Base-by-base conservation (phyloP, 2,329 filamentous ascomycete species). In the Alternaria arborescens region DNA sequence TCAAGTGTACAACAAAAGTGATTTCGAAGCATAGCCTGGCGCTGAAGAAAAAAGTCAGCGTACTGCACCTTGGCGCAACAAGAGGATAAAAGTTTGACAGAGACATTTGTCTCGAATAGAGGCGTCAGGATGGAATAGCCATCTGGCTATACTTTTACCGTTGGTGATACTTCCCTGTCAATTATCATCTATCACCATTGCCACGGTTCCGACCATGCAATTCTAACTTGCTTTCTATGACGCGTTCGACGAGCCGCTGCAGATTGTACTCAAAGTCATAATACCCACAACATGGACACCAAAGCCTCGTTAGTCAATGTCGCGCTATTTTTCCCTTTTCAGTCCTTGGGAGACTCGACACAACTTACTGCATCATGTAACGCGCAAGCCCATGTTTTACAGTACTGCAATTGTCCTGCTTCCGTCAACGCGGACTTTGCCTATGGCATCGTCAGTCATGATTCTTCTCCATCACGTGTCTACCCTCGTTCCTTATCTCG, bases 21-120 rank as follows among this genome's bases (percentile, higher is more conserved):
- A 41, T 47, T 58, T 47, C 24, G 47, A 28, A 59, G 52, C 47
- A 64, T 62, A 54, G 48, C 32, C 34, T n/a, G 47, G 52, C 43
- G 55, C 52, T 26, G 24, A 24, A 22, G 47, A 24, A 38, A 8
- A 42, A 4, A 26, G 26, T 53, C 18, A 10, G 51, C 18, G n/a
- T 22, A 24, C 30, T 36, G 30, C 12, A 22, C 30, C 18, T 50
- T 11, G 20, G 30, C 8, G 32, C 11, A 36, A 16, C 3, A 50
- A 22, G 24, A 41, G 5, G 50, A 52, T 2, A 41, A 41, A 41
- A 52, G 24, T 38, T 30, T 40, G 10, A 52, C 12, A 50, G 30
- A 11, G 46, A 8, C 20, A 14, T 36, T 24, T n/a, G 46, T 20
- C 46, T 34, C 30, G 10, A 4, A 48, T 48, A 48, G 46, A 34